Evolutionary conservation across 495 filamentous ascomycete genomes (phyloP).

Genomic region (Talaromyces trachyspermus): DNA sequence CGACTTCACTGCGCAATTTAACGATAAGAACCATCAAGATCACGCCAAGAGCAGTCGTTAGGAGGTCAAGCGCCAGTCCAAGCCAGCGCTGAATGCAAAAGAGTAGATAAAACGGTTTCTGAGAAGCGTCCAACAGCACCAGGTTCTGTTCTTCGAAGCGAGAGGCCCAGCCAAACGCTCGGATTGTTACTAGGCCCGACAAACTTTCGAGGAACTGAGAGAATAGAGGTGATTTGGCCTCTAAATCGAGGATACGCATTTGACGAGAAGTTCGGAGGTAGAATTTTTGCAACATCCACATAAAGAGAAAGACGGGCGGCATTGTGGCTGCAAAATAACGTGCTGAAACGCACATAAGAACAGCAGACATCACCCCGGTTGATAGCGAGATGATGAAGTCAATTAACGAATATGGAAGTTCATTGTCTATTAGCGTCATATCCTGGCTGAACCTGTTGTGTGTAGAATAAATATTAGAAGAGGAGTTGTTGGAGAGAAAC

Average conservation of each 20-base stretch:
- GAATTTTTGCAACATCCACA: constrained; percentile 50
- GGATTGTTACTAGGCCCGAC: constrained; percentile 60
- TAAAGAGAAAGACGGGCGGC: constrained; percentile 34
- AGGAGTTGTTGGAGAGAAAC: neutral
- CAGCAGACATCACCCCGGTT: neutral
- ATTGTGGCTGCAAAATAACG: constrained; percentile 42
- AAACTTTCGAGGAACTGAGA: constrained; percentile 62
- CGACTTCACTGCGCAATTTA: constrained; percentile 32
- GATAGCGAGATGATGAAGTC: constrained; percentile 1
- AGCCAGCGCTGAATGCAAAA: constrained; percentile 67
- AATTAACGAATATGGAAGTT: constrained; percentile 31
- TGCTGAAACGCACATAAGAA: constrained; percentile 7
- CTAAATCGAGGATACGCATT: constrained; percentile 49
- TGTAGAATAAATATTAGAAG: neutral
- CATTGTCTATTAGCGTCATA: constrained; percentile 52
- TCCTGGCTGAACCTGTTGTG: constrained; percentile 37
- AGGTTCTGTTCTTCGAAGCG: constrained; percentile 54
- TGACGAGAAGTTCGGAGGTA: constrained; percentile 60
- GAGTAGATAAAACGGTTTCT: constrained; percentile 48
- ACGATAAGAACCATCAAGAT: constrained; percentile 41
- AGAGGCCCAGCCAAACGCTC: constrained; percentile 57
- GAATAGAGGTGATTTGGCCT: constrained; percentile 56
- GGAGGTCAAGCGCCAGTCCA: constrained; percentile 52
- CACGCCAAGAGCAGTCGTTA: constrained; percentile 49
- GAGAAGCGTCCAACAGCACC: constrained; percentile 49